A percentile compares a stretch with the other conserved stretches of the same genome.
phyloP scores from a whole-genome alignment of 257 asterid genomes.

The Nicotiana attenuata region DNA sequence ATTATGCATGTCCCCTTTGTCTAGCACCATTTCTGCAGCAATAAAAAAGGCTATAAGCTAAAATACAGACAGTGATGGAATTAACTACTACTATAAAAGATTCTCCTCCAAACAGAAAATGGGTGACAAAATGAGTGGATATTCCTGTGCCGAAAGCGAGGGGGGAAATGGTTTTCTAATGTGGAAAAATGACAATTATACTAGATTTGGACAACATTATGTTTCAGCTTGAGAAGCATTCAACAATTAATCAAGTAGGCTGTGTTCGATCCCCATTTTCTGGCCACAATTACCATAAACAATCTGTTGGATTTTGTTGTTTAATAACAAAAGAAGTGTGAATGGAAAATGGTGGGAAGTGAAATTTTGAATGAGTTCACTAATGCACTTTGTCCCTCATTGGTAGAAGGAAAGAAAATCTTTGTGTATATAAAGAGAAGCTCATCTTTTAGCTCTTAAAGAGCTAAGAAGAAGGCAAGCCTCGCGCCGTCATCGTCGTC shows the following conservation, averaged over 20 bases:
- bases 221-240: not conserved
- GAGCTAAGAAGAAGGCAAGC: too few relatives aligned
- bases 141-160: not conserved
- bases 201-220: not conserved
- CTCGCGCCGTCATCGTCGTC: too few relatives aligned
- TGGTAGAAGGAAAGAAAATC: too few relatives aligned
- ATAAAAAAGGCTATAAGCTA: not conserved
- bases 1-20: not conserved
- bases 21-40: not conserved
- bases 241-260: not conserved
- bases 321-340: too few relatives aligned
- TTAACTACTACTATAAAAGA: not conserved
- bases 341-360: too few relatives aligned
- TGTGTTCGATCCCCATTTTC: too few relatives aligned
- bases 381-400: too few relatives aligned
- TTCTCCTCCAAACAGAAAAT: not conserved
- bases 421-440: too few relatives aligned
- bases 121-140: not conserved
- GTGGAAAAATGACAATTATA: too few relatives aligned
- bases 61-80: not conserved
- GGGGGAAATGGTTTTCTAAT: not conserved
- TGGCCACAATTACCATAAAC: not conserved
- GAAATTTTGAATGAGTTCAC: too few relatives aligned
- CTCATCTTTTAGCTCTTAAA: too few relatives aligned
- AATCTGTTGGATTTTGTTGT: too few relatives aligned